Evolutionary conservation across 108 stramenopile genomes (phyloP).

Genomic region (Nitzschia inconspicua): DNA sequence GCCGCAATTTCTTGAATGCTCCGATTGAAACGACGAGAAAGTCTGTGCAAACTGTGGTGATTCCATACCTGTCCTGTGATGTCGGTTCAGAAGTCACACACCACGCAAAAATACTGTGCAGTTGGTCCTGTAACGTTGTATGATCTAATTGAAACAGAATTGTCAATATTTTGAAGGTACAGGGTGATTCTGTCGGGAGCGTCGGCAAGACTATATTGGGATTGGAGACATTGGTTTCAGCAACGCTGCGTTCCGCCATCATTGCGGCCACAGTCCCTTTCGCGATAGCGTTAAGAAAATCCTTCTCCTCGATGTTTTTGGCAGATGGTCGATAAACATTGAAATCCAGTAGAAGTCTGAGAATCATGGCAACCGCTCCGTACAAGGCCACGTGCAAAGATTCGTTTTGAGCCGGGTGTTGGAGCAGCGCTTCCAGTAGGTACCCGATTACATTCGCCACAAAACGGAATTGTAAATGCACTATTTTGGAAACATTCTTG

Average conservation of each 20-base stretch:
- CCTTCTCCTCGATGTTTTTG: constrained; percentile 39
- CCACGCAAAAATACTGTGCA: not conserved
- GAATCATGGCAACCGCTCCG: constrained; percentile 22
- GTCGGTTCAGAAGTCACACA: not conserved
- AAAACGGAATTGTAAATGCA: constrained; percentile 25
- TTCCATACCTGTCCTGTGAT: not conserved
- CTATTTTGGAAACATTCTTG: constrained; percentile 9
- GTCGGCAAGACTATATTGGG: too few species aligned
- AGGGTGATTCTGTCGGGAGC: constrained; percentile 1
- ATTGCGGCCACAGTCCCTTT: not conserved
- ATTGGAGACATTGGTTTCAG: not conserved
- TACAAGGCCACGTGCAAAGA: constrained; percentile 8
- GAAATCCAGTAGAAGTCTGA: constrained; percentile 42
- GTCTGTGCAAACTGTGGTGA: constrained; percentile 1
- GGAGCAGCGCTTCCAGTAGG: not conserved
- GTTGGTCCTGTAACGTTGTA: constrained; percentile 21
- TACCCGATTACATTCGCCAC: constrained; percentile 14
- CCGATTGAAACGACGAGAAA: constrained; percentile 37
- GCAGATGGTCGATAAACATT: constrained; percentile 70
- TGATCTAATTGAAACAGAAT: constrained; percentile 21
- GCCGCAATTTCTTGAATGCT: constrained; percentile 52
- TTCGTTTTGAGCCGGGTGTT: not conserved
- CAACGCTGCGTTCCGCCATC: not conserved
- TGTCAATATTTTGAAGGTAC: constrained; percentile 4
- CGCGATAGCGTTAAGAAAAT: constrained; percentile 42